Conservation (phyloP, 129 eudicot genomes). For the Lactuca saligna region DNA sequence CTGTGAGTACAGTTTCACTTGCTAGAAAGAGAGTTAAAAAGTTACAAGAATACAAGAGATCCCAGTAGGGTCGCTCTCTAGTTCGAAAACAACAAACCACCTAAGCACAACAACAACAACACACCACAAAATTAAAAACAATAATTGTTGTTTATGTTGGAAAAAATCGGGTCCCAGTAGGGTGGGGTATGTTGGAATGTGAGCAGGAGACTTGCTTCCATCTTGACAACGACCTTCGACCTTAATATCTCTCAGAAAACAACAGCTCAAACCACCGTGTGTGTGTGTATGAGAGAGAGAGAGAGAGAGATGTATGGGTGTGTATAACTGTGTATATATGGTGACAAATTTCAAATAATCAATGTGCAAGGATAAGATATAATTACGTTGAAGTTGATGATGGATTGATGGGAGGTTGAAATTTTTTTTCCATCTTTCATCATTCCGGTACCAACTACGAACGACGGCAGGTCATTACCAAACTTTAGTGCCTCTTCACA, state of each 20-base stretch:
- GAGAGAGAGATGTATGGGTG: too few relatives aligned
- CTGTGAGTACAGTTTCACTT: conserved; percentile 1
- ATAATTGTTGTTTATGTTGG: conserved; percentile 19
- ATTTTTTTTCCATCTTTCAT: conserved; percentile 5
- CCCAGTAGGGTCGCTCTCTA: not conserved
- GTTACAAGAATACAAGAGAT: conserved; percentile 3
- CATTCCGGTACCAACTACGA: conserved; percentile 23
- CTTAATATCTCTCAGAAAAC: conserved; percentile 46
- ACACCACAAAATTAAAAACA: not conserved
- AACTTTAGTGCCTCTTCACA: conserved; percentile 8
- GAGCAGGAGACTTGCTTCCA: conserved; percentile 47
- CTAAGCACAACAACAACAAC: conserved; percentile 28
- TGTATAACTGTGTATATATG: not conserved
- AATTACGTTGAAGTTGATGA: conserved; percentile 14
- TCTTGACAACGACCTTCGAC: conserved; percentile 57
- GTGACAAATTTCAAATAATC: not conserved
- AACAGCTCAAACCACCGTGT: conserved; percentile 29
- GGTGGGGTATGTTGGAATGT: conserved; percentile 22
- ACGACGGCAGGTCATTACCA: conserved; percentile 26
- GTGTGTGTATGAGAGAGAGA: not conserved
- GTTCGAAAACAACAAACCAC: conserved; percentile 40
- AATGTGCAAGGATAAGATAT: conserved; percentile 13
- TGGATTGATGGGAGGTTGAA: conserved; percentile 15
- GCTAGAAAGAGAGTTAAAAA: conserved; percentile 19
- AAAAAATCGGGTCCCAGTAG: conserved; percentile 19